Conservation (phyloP, 164 flowering plant genomes). For the Magnolia sinica region DNA sequence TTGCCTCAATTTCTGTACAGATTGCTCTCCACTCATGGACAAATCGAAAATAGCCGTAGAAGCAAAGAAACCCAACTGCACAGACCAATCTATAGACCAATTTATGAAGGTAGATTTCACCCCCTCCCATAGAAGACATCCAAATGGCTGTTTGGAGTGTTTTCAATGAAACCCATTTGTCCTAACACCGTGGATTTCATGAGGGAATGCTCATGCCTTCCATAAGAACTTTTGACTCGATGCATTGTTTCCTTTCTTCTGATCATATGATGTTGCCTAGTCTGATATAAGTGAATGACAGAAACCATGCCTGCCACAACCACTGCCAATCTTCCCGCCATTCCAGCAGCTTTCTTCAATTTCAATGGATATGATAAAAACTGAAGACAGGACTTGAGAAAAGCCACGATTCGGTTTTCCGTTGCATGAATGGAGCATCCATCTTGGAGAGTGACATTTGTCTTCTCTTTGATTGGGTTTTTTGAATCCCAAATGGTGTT, state of each 20-base stretch:
- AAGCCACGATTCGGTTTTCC: background rate
- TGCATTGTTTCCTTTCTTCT: background rate
- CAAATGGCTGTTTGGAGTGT: conserved; percentile 10
- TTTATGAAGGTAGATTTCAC: conserved; percentile 1
- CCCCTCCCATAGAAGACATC: conserved; percentile 24
- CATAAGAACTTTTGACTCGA: background rate
- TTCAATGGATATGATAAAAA: conserved; percentile 15
- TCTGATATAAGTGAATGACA: conserved; percentile 9
- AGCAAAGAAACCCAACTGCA: background rate
- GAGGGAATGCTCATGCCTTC: background rate
- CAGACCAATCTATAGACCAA: background rate
- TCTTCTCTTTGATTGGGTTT: background rate
- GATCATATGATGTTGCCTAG: background rate
- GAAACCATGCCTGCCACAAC: conserved; percentile 5
- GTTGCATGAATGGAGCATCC: background rate
- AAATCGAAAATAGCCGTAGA: background rate
- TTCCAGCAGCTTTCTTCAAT: conserved; percentile 12
- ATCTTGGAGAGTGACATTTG: background rate
- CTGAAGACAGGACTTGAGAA: conserved; percentile 9
- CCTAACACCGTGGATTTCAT: background rate
- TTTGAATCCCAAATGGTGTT: conserved; percentile 4
- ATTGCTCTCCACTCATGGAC: background rate
- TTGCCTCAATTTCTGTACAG: background rate
- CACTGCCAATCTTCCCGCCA: conserved; percentile 8
- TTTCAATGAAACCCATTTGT: background rate